Evolutionary conservation across 768 basidiomycete species (phyloP), one percentile per base, ranked within the genome.

Genomic region (Favolaschia claudopus): DNA sequence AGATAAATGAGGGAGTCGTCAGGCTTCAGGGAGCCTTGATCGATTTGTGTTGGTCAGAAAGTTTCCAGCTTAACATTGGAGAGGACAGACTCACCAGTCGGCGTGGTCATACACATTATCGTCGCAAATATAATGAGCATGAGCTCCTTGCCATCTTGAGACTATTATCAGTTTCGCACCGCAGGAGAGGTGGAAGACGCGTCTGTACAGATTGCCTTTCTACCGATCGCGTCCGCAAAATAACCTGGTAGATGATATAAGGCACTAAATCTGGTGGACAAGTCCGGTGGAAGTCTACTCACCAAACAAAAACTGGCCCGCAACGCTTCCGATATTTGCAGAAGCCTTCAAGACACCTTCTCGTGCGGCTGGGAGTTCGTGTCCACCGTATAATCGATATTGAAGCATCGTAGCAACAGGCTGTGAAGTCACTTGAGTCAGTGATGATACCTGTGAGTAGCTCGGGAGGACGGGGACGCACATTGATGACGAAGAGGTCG

Each of bases 71-170:
- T 15, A 14, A 25, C 19, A 22, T 5, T 15, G 17, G 5, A 8
- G 14, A 25, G 78, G 22, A 89, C 4, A n/a, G 27, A 76, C 5
- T 74, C 71, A 39, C 84, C 86, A 5, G 89, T 89, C 0, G 91
- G 91, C 14, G 80, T 83, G 3, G 85, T 83, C 56, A 92, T 76
- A 22, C 79, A 82, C 36, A 92, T 71, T 67, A 92, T 89, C 3
- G 91, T 92, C 0, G 88, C 90, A 48, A 92, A 60, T 67, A 92
- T 92, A 63, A 91, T 89, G 55, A 93, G 75, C 83, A 92, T 89
- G 53, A 93, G 81, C 65, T 92, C 91, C 69, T 91, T 89, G 10
- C 90, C 89, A 62, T 91, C 87, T 86, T 37, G 28, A 49, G 7
- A 27, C 3, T 4, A 14, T 29, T n/a, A 19, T 60, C 28, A 65